Base-by-base conservation (phyloP, 129 eudicot genomes). In the Flaveria robusta region DNA sequence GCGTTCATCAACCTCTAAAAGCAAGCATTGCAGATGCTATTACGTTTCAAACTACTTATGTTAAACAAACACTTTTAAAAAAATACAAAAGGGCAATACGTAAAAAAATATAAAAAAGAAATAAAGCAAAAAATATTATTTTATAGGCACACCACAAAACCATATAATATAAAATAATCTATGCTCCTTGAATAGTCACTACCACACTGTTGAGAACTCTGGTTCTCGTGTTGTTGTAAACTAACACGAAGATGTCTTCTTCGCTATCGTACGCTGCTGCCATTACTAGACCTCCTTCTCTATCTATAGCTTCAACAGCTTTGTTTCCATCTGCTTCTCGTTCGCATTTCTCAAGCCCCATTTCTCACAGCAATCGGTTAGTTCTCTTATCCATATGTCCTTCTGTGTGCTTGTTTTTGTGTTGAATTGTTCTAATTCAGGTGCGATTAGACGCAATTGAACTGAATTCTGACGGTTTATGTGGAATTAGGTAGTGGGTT, bases 251-350 rank as follows among this genome's bases (percentile, higher is more conserved):
- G 12, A 43, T 86, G 91, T 59, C 88, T 55, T 66, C 86, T 31
- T 86, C 92, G 42, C 74, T 89, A 39, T 75, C 91, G 26, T 79
- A 69, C 79, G 73, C 81, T 20, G 80, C 91, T 34, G 56, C 88
- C 73, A 74, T 92, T 74, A 74, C 84, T 64, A 45, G 78, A 58
- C 74, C 85, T 22, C 69, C 87, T 11, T 68, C 81, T 22, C 27
- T 55, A 18, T 31, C 78, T 23, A 65, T n/a, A 22, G 20, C 81
- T 14, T 62, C 71, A 52, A 58, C 70, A 66, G 16, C 77, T 49
- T 47, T 68, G 13, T 77, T 79, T 19, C 84, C 86, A 50, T 83
- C 85, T 63, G 77, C 68, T 46, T 75, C 42, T 37, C 76, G 46
- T 55, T 52, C 82, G 3, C 76, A 74, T 49, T 50, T 65, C 50